Percentiles rank a stretch among this genome's conserved stretches.
These are phyloP conservation scores for Phytophthora citrophthora DNA, from an alignment of 352 stramenopile genomes.

Conservation along the genomic window DNA sequence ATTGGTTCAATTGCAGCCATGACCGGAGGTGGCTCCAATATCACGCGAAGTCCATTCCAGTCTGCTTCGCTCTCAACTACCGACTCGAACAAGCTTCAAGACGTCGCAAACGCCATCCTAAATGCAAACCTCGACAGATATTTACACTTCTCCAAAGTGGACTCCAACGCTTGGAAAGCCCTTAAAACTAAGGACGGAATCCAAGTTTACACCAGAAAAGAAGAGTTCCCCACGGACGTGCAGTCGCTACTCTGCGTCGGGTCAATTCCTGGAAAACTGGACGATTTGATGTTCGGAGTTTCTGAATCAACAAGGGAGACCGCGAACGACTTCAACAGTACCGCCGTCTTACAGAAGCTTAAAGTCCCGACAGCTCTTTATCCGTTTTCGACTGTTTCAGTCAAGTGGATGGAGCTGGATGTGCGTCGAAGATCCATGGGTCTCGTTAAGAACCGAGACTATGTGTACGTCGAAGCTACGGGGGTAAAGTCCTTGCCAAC, in stretches of 20 bases:
- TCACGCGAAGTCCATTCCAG: slow-evolving; percentile 29
- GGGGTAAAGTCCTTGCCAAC: slow-evolving; percentile 34
- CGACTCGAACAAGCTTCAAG: slow-evolving; percentile 25
- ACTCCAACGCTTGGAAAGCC: slow-evolving; percentile 28
- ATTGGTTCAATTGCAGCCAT: slow-evolving; percentile 1
- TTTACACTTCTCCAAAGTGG: slow-evolving; percentile 26
- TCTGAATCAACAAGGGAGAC: slow-evolving; percentile 15
- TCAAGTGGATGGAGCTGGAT: slow-evolving; percentile 46
- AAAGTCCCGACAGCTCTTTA: slow-evolving; percentile 41
- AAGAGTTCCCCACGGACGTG: slow-evolving; percentile 5
- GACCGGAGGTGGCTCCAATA: background rate
- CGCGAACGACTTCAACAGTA: slow-evolving; percentile 34
- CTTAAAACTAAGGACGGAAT: slow-evolving; percentile 23
- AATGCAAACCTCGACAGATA: slow-evolving; percentile 43
- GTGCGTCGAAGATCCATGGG: slow-evolving; percentile 40
- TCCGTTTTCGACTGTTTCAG: slow-evolving; percentile 35
- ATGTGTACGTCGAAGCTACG: slow-evolving; percentile 53
- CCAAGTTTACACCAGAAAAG: slow-evolving; percentile 23
- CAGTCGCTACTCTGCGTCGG: slow-evolving; percentile 31
- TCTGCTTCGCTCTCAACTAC: slow-evolving; percentile 20
- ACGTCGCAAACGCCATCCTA: slow-evolving; percentile 33
- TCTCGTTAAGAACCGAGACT: slow-evolving; percentile 49
- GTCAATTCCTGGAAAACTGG: slow-evolving; percentile 27
- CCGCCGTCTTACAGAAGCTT: slow-evolving; percentile 40
- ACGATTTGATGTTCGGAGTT: slow-evolving; percentile 42